Percentiles rank a stretch among this genome's conserved stretches.
phyloP scores from a whole-genome alignment of 108 stramenopile genomes.

The Cyclotella choctawhatcheeana region DNA sequence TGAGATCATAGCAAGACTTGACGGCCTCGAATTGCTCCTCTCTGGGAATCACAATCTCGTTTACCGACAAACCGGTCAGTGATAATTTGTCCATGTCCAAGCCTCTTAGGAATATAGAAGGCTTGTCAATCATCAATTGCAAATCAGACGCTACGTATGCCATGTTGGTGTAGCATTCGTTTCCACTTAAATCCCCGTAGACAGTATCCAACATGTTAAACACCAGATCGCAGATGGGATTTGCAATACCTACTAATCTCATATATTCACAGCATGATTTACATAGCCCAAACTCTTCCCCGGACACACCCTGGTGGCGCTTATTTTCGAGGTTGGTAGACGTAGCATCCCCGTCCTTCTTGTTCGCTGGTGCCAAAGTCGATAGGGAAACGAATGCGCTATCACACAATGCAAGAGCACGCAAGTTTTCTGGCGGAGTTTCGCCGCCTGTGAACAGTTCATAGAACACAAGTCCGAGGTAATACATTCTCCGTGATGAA shows the following conservation, averaged over 20 bases:
- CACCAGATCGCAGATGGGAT: conserved; percentile 6
- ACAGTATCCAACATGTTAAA: not conserved
- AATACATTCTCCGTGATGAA: conserved; percentile 11
- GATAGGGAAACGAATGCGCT: conserved; percentile 8
- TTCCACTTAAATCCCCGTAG: not conserved
- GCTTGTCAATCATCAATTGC: conserved; percentile 4
- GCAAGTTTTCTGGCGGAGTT: not conserved
- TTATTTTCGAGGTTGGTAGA: not conserved
- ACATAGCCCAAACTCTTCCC: not conserved
- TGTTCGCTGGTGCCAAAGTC: not conserved
- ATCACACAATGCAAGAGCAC: not conserved
- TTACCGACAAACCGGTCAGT: not conserved
- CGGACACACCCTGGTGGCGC: not conserved
- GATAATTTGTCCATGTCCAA: not conserved
- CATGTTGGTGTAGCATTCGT: conserved; percentile 6
- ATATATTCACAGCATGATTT: not conserved
- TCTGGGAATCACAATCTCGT: not conserved
- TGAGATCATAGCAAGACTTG: not conserved
- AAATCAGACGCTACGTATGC: not conserved
- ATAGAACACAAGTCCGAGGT: conserved; percentile 13
- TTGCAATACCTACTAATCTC: not conserved
- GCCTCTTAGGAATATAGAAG: not conserved
- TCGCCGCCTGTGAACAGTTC: conserved; percentile 14
- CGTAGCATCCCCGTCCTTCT: not conserved
- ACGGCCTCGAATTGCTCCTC: not conserved